Conservation (phyloP, 805 yeast genomes). For the Cyberlindnera galapagoensis region DNA sequence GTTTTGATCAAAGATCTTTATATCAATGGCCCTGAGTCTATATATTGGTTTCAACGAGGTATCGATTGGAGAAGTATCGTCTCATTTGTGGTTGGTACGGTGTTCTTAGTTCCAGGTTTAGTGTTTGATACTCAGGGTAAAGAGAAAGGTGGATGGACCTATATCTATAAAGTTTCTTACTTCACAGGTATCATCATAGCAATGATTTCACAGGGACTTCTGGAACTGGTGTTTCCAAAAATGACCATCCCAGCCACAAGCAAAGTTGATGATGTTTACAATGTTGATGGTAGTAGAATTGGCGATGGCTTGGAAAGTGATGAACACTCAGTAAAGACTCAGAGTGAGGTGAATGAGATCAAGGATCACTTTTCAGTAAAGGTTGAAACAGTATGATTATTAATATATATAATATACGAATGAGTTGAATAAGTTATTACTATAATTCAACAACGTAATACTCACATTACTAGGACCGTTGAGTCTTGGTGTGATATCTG, state of each 20-base stretch:
- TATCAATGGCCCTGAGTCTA: slow-evolving; percentile 8
- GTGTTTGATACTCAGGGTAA: slow-evolving; percentile 9
- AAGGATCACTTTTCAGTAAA: no score
- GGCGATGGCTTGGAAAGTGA: no score
- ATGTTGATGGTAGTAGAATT: slow-evolving; percentile 12
- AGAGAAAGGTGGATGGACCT: slow-evolving; percentile 13
- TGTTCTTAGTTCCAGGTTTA: slow-evolving; percentile 22
- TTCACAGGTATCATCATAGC: slow-evolving; percentile 15
- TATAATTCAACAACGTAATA: no score
- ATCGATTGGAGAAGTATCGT: slow-evolving; percentile 24
- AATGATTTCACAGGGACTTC: not conserved
- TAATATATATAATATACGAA: no score
- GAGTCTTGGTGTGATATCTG: no score
- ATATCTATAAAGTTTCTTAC: slow-evolving; percentile 16
- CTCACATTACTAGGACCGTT: no score
- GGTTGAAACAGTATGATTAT: no score
- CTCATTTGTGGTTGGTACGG: slow-evolving; percentile 18
- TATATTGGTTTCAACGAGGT: slow-evolving; percentile 19
- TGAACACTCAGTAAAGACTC: no score
- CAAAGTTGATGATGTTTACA: slow-evolving; percentile 16
- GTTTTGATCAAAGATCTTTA: slow-evolving; percentile 17
- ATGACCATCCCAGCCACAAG: slow-evolving; percentile 8
- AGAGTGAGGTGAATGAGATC: no score
- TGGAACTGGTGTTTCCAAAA: slow-evolving; percentile 14
- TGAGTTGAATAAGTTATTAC: no score